Evolutionary conservation across 768 basidiomycete genomes (phyloP).

Genomic region (Amylocystis lapponica): DNA sequence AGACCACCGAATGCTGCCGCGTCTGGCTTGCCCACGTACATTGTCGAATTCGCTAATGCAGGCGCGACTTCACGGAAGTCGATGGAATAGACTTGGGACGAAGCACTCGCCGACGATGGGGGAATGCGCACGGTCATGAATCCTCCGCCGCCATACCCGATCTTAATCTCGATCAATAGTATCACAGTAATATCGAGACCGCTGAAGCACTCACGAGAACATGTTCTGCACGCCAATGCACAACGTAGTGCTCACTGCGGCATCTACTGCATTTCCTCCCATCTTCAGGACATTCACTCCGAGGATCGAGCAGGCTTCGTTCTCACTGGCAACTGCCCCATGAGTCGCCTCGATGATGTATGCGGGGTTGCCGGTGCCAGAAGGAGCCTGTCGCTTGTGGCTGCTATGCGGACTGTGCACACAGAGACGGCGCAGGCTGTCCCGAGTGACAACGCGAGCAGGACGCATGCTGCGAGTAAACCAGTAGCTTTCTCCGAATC

Average conservation of each 20-base stretch:
- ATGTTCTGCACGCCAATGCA: constrained; percentile 84
- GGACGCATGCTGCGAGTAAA: too few relatives aligned
- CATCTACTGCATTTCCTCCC: constrained; percentile 90
- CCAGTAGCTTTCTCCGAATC: too few relatives aligned
- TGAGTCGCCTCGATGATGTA: constrained; percentile 57
- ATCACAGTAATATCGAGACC: constrained; percentile 4
- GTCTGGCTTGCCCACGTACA: constrained; percentile 59
- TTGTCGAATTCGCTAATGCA: constrained; percentile 59
- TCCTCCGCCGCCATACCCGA: constrained; percentile 88
- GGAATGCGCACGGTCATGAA: constrained; percentile 83
- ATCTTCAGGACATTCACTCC: constrained; percentile 71
- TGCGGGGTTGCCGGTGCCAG: constrained; percentile 40
- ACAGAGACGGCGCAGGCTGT: too few relatives aligned
- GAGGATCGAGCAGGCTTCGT: constrained; percentile 77
- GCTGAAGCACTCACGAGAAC: constrained; percentile 64
- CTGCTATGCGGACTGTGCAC: too few relatives aligned
- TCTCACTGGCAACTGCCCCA: constrained; percentile 90
- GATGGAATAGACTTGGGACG: constrained; percentile 63
- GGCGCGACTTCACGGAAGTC: constrained; percentile 92
- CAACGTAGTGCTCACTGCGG: constrained; percentile 72
- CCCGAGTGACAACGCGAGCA: too few relatives aligned
- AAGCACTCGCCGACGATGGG: constrained; percentile 32
- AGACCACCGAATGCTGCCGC: constrained; percentile 71
- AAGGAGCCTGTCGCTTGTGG: constrained; percentile 3
- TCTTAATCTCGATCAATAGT: constrained; percentile 27